Evolutionary conservation across 2,329 filamentous ascomycete genomes (phyloP).

Genomic region (Thielaviopsis musarum): DNA sequence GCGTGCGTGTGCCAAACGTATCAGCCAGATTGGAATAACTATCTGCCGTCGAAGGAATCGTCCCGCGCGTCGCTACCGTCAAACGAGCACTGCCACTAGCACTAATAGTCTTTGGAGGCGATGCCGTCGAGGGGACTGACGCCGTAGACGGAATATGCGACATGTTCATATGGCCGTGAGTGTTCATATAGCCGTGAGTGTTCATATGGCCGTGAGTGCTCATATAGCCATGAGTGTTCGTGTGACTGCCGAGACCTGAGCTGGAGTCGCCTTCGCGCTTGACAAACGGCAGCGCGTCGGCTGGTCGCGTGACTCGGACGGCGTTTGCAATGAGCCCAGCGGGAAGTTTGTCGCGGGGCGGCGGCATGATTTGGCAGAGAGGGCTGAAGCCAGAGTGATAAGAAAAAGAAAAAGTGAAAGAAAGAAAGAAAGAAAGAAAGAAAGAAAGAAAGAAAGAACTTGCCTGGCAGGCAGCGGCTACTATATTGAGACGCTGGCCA

Average conservation of each 20-base stretch:
- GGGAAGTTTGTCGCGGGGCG: not conserved
- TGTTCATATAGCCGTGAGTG: not conserved
- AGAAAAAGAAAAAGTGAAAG: not conserved
- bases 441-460: too few relatives aligned
- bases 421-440: not conserved
- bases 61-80: not conserved
- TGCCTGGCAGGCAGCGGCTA: too few relatives aligned
- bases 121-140: not conserved
- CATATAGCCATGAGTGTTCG: too few relatives aligned
- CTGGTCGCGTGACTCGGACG: not conserved
- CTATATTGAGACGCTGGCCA: too few relatives aligned
- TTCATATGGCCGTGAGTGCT: too few relatives aligned
- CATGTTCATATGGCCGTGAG: not conserved
- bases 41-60: not conserved
- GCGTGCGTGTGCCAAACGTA: not conserved
- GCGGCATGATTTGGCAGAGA: not conserved
- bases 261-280: not conserved
- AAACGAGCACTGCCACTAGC: not conserved
- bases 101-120: not conserved
- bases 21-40: not conserved
- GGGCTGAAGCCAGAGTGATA: not conserved
- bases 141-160: not conserved
- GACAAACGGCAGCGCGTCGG: not conserved
- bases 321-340: not conserved
- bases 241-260: not conserved